Base-by-base conservation (phyloP, 1,139 yeast genomes). In the Geotrichum macrosporum region DNA sequence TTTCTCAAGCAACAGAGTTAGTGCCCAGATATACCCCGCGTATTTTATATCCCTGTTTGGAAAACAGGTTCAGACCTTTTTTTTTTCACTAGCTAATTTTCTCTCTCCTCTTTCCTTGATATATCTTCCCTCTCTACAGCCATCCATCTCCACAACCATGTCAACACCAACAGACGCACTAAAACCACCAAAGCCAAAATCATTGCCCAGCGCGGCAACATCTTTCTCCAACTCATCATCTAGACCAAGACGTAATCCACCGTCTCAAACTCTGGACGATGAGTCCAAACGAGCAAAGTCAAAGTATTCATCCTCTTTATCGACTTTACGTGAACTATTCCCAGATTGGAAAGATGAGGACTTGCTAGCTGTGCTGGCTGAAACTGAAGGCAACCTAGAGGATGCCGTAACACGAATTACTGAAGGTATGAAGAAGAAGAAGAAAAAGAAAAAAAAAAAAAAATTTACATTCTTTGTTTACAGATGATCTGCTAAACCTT, bases 301-400 rank as follows among this genome's bases (percentile, higher is more conserved):
- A 26, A 53, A 57, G 52, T 59, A 58, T 50, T 48, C 57, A 21
- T 63, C 66, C 52, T 74, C 76, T 57, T 72, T 86, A 58, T 69
- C 74, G 52, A 77, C 83, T 41, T 76, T 92, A 61, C 68, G 74
- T 47, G 97, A 92, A 66, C 74, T 92, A 74, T 89, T 92, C 71
- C 95, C 96, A 34, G 95, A 86, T 64, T 92, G 98, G 98, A 78
- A 85, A 50, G 73, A 76, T 46, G 95, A 85, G 38, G 98, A 92
- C 64, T 78, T 92, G 65, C 69, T 75, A 46, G 77, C 82, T 47
- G 80, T 87, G 51, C 78, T 89, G 57, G 72, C 74, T 50, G 97
- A 92, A 66, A 77, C 83, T 57, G 72, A 68, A 52, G 75, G 81
- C 56, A 88, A 84, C 61, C 73, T 87, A 56, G 94, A 84, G 62